phyloP scores from a whole-genome alignment of 2,329 filamentous ascomycete species.

The Triangularia setosa region DNA sequence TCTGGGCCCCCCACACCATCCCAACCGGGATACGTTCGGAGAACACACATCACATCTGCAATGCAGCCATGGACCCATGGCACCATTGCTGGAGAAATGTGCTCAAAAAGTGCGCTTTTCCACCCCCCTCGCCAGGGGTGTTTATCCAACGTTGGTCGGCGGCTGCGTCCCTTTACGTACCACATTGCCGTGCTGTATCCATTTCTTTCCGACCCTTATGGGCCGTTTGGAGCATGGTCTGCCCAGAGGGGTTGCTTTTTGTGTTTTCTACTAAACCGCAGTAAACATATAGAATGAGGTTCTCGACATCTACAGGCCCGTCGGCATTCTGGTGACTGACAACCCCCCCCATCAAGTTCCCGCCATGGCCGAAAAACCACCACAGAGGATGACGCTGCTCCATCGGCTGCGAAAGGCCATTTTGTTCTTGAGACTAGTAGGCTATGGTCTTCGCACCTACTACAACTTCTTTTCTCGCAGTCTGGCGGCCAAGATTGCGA shows the following conservation, averaged over 20 bases:
- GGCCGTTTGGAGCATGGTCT: background rate
- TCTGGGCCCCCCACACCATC: background rate
- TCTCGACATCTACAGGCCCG: background rate
- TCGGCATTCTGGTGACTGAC: background rate
- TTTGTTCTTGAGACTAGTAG: conserved; percentile 14
- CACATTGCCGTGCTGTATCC: background rate
- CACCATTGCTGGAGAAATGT: background rate
- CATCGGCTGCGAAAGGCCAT: conserved; percentile 12
- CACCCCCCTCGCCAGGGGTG: background rate
- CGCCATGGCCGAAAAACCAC: background rate
- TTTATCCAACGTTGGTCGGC: background rate
- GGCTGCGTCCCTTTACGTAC: background rate
- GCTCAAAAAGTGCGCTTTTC: background rate
- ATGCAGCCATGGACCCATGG: background rate
- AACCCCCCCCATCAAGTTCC: background rate
- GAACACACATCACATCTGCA: background rate
- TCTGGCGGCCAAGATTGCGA: conserved; percentile 8
- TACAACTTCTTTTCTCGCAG: conserved; percentile 9
- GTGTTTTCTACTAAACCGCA: background rate
- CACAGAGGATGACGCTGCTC: background rate
- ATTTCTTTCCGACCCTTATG: background rate
- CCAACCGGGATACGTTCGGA: background rate
- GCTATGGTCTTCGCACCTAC: conserved; percentile 12
- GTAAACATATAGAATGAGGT: background rate
- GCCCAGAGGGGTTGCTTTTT: background rate